Conservation (phyloP, 2,329 filamentous ascomycete species). For the Stagonosporopsis chrysanthemi region DNA sequence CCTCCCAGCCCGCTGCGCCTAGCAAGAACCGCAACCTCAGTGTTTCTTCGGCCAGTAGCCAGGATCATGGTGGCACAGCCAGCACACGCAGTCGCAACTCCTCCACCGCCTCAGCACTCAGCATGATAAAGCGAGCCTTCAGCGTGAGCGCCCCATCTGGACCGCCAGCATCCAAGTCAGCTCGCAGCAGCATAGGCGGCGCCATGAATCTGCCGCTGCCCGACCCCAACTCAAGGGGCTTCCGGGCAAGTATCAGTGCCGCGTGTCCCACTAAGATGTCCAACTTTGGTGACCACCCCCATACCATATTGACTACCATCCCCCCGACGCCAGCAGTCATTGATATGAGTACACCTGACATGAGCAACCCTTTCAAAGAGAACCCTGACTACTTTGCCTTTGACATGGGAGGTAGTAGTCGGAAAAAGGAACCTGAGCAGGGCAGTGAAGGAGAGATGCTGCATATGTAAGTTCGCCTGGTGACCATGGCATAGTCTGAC, state of each 20-base stretch:
- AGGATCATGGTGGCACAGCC: constrained; percentile 22
- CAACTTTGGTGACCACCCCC: constrained; percentile 35
- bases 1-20: constrained; percentile 14
- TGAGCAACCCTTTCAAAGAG: constrained; percentile 50
- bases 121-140: constrained; percentile 41
- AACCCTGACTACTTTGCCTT: constrained; percentile 42
- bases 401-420: constrained; percentile 27
- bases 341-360: constrained; percentile 24
- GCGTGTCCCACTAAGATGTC: constrained; percentile 53
- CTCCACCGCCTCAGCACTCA: constrained; percentile 37
- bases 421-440: constrained; percentile 22
- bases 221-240: constrained; percentile 41
- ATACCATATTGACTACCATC: constrained; percentile 49
- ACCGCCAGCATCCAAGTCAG: constrained; percentile 35
- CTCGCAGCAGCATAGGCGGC: constrained; percentile 4
- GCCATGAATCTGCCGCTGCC: constrained; percentile 24
- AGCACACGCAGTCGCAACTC: constrained; percentile 32
- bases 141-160: constrained; percentile 28
- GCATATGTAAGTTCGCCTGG: constrained; percentile 33
- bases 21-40: constrained; percentile 30
- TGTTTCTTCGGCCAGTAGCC: constrained; percentile 34
- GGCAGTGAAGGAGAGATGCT: constrained; percentile 29
- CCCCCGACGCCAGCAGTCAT: constrained; percentile 50
- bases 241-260: constrained; percentile 41
- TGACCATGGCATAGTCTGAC: neutral